A percentile compares a stretch with the other conserved stretches of the same genome.
phyloP scores from a whole-genome alignment of 331 rosid genomes.

The Cucumis variabilis region DNA sequence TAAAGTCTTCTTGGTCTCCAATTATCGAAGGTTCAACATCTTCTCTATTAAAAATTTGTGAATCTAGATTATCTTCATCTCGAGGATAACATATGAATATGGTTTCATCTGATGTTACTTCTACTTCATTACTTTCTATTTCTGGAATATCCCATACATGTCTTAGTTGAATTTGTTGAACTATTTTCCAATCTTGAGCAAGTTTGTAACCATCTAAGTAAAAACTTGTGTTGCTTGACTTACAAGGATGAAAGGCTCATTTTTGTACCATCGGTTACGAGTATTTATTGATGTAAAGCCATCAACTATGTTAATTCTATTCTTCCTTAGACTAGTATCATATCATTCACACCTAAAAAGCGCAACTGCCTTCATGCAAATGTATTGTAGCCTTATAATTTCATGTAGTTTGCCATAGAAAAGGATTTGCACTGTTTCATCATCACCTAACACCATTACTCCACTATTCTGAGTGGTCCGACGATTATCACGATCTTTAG shows the following conservation, averaged over 20 bases:
- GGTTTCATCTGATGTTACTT: not conserved
- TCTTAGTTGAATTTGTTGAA: not conserved
- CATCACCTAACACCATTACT: not conserved
- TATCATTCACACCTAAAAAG: not conserved
- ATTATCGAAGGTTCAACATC: too few relatives aligned
- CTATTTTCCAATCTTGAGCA: constrained; percentile 1
- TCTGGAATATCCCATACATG: constrained; percentile 17
- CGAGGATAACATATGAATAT: too few relatives aligned
- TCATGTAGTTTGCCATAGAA: not conserved
- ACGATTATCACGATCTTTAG: not conserved
- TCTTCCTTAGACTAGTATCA: not conserved
- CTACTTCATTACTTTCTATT: not conserved
- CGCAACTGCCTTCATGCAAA: not conserved
- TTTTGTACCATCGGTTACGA: not conserved
- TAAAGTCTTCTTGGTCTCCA: not conserved
- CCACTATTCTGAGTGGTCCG: not conserved
- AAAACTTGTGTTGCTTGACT: not conserved
- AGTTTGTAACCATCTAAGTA: not conserved
- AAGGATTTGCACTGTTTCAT: not conserved
- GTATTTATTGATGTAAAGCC: not conserved
- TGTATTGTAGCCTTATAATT: not conserved
- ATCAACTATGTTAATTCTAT: too few relatives aligned
- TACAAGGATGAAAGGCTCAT: not conserved
- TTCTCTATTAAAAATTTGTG: too few relatives aligned
- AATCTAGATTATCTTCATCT: too few relatives aligned